phyloP scores from a whole-genome alignment of 2,329 filamentous ascomycete species.

The Graphilbum fragrans region DNA sequence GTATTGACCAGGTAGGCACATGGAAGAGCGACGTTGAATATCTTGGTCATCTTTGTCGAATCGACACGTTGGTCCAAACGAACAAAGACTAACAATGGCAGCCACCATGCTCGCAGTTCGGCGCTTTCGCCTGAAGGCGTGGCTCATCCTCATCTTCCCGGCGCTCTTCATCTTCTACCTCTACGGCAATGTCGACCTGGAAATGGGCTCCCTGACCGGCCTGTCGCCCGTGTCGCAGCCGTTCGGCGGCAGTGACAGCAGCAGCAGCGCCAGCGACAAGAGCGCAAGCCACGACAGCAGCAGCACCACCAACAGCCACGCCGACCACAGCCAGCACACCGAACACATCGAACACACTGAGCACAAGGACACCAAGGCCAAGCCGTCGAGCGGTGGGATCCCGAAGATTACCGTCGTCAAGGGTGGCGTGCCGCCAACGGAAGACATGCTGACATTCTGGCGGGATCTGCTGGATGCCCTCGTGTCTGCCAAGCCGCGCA shows the following conservation, averaged over 20 bases:
- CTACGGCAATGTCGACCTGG: neutral
- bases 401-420: neutral
- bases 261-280: neutral
- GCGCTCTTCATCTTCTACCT: neutral
- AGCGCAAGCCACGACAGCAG: neutral
- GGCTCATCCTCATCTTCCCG: neutral
- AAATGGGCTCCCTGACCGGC: neutral
- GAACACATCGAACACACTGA: too few species aligned
- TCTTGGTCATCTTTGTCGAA: too few species aligned
- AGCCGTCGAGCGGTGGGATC: neutral
- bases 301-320: neutral
- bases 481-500: constrained; percentile 3
- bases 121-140: neutral
- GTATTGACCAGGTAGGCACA: too few species aligned
- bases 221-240: neutral
- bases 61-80: too few species aligned
- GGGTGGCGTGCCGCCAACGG: constrained; percentile 6
- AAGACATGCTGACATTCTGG: constrained; percentile 11
- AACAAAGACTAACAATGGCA: too few species aligned
- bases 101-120: neutral
- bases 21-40: too few species aligned
- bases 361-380: neutral
- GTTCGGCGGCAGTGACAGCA: neutral
- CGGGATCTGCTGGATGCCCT: constrained; percentile 6
- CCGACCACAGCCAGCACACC: neutral